These are phyloP conservation scores for Mimosa pudica DNA, from an alignment of 306 rosid species.

Conservation along the genomic window DNA sequence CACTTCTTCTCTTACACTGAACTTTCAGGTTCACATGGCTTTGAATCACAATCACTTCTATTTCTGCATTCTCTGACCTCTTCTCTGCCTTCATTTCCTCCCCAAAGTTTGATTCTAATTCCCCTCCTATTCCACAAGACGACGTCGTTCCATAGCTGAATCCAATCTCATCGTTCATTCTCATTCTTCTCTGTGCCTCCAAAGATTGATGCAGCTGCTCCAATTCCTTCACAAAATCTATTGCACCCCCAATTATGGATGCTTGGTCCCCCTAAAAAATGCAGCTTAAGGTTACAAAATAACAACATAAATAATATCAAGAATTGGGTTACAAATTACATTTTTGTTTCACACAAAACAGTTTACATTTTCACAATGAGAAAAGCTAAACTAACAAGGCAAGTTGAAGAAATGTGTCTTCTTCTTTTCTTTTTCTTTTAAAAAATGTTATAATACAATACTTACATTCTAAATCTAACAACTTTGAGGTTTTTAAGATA, in stretches of 20 bases:
- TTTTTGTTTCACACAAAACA: conserved; percentile 21
- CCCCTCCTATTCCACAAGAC: conserved; percentile 46
- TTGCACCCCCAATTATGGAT: conserved; percentile 93
- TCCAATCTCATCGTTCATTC: conserved; percentile 46
- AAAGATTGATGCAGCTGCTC: conserved; percentile 82
- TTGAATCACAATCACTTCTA: conserved; percentile 80
- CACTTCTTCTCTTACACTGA: conserved; percentile 57
- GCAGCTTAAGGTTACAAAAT: no score
- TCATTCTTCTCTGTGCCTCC: conserved; percentile 66
- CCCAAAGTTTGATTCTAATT: conserved; percentile 33
- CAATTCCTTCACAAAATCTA: conserved; percentile 91
- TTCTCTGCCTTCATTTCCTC: conserved; percentile 63
- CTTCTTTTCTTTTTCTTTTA: no score
- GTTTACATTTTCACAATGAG: conserved; percentile 35
- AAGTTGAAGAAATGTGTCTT: conserved; percentile 6
- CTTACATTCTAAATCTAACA: no score
- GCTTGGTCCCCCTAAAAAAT: conserved; percentile 90
- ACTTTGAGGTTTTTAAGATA: no score
- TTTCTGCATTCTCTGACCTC: conserved; percentile 68
- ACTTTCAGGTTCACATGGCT: conserved; percentile 91
- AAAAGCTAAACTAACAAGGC: conserved; percentile 21
- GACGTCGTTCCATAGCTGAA: conserved; percentile 47
- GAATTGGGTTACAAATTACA: background rate
- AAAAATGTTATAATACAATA: no score
- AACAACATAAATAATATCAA: no score